These are phyloP conservation scores for Alternaria atra DNA, from an alignment of 2,329 filamentous ascomycete species.

Conservation along the genomic window DNA sequence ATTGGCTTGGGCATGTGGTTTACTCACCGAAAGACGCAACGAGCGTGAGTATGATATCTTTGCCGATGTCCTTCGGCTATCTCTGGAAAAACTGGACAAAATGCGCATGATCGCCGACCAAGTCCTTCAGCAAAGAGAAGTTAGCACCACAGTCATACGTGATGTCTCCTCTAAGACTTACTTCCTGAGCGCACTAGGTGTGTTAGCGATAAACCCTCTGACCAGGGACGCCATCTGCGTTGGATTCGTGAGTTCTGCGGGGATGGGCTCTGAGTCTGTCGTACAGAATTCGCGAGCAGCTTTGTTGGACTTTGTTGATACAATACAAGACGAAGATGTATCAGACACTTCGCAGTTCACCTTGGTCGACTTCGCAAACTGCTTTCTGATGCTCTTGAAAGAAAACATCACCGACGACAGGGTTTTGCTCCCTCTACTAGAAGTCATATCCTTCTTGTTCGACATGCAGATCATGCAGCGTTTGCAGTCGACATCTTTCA, in stretches of 20 bases:
- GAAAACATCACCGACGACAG: conserved; percentile 66
- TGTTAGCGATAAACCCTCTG: conserved; percentile 10
- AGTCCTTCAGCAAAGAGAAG: conserved; percentile 19
- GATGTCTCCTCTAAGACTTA: conserved; percentile 68
- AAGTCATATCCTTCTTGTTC: conserved; percentile 76
- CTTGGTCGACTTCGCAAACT: conserved; percentile 36
- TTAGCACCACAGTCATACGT: conserved; percentile 18
- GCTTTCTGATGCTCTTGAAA: conserved; percentile 42
- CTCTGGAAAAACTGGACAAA: conserved; percentile 89
- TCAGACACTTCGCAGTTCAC: conserved; percentile 24
- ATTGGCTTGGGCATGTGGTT: conserved; percentile 44
- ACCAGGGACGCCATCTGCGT: conserved; percentile 62
- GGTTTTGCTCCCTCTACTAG: conserved; percentile 76
- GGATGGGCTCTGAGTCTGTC: conserved; percentile 79
- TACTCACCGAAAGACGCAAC: conserved; percentile 24
- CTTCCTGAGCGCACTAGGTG: conserved; percentile 63
- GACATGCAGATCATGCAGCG: conserved; percentile 56
- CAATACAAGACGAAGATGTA: conserved; percentile 25
- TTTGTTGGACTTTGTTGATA: conserved; percentile 59
- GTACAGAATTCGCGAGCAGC: conserved; percentile 74
- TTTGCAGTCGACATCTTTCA: conserved; percentile 61
- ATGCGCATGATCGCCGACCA: conserved; percentile 64
- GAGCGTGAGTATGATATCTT: conserved; percentile 33
- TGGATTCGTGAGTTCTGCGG: conserved; percentile 76
- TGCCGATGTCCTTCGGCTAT: conserved; percentile 68